These are phyloP conservation scores for Chlamydomonas schloesseri DNA, from an alignment of 139 green algal species.

Conservation along the genomic window DNA sequence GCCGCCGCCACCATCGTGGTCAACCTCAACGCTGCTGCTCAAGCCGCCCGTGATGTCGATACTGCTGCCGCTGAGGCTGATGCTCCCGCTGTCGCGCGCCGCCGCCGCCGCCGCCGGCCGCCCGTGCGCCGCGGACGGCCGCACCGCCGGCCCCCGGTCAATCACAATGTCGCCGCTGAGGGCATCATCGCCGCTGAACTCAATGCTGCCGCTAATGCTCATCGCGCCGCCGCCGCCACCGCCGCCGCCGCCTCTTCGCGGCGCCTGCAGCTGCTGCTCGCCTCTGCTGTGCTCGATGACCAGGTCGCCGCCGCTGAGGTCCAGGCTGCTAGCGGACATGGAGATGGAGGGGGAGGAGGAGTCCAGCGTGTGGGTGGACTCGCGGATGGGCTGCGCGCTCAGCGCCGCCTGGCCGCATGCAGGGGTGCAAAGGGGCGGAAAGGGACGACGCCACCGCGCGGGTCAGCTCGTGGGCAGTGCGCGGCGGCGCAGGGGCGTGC, in stretches of 20 bases:
- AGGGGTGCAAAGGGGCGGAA: no score
- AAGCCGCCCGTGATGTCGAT: not conserved
- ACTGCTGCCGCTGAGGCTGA: not conserved
- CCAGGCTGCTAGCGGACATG: not conserved
- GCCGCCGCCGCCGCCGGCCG: no score
- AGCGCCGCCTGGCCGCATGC: constrained; percentile 14
- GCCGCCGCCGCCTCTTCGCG: not conserved
- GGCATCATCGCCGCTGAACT: not conserved
- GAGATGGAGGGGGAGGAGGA: not conserved
- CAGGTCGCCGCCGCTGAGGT: not conserved
- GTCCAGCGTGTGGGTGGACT: not conserved
- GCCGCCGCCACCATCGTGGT: not conserved
- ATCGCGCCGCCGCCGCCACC: not conserved
- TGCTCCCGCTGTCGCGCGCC: not conserved
- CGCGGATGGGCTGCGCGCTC: constrained; percentile 1
- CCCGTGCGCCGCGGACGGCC: no score
- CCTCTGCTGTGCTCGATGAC: constrained; percentile 28
- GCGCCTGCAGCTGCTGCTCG: not conserved
- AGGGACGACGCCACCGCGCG: no score
- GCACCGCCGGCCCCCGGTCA: not conserved
- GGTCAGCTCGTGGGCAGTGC: no score
- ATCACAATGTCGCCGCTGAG: not conserved
- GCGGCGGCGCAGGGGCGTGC: no score
- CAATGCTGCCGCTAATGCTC: not conserved
- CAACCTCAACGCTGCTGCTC: not conserved